Evolutionary conservation across 2,329 filamentous ascomycete genomes (phyloP).

Genomic region (Aspergillus flavus): DNA sequence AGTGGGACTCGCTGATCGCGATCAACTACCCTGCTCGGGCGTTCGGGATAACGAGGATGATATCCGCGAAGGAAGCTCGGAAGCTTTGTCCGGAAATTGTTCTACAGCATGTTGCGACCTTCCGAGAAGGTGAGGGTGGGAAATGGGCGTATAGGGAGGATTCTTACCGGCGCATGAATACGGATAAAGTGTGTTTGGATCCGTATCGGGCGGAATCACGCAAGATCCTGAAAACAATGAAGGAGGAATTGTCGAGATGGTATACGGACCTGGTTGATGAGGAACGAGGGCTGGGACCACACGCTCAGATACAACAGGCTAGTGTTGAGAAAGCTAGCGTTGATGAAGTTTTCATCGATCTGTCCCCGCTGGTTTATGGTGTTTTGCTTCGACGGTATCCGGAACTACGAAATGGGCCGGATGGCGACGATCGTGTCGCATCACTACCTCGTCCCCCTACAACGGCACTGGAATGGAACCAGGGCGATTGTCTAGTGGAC

Average conservation of each 20-base stretch:
- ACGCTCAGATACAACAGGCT: conserved; percentile 37
- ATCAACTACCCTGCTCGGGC: conserved; percentile 91
- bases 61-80: conserved; percentile 77
- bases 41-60: conserved; percentile 77
- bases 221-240: conserved; percentile 77
- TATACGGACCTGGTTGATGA: conserved; percentile 24
- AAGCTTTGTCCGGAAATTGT: conserved; percentile 84
- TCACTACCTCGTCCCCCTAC: conserved; percentile 72
- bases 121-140: conserved; percentile 81
- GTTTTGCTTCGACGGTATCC: conserved; percentile 76
- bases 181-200: conserved; percentile 92
- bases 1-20: conserved; percentile 94
- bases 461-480: conserved; percentile 78
- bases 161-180: conserved; percentile 75
- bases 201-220: conserved; percentile 85
- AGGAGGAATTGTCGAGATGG: conserved; percentile 65
- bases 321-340: conserved; percentile 91
- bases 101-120: conserved; percentile 91
- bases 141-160: conserved; percentile 90
- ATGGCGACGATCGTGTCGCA: conserved; percentile 55
- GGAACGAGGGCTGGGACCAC: conserved; percentile 10
- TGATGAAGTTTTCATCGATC: conserved; percentile 92
- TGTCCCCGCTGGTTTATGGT: conserved; percentile 80
- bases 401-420: conserved; percentile 63
- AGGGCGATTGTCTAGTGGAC: conserved; percentile 75